Percentiles rank a stretch among this genome's conserved stretches.
phyloP scores from a whole-genome alignment of 2,329 filamentous ascomycete species.

The Chalaropsis thielavioides region DNA sequence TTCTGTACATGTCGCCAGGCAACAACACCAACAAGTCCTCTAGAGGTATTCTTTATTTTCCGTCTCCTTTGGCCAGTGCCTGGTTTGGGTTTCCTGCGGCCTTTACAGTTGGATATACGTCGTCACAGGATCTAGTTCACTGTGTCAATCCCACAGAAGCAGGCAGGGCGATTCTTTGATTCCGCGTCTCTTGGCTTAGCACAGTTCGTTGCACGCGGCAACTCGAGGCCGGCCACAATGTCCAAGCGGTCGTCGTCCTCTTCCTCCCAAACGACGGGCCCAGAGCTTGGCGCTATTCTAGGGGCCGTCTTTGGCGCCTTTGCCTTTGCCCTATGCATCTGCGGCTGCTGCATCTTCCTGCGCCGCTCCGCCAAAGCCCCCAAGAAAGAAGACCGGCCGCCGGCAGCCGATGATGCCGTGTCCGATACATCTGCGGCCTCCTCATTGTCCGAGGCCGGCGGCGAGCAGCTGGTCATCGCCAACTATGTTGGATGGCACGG shows the following conservation, averaged over 20 bases:
- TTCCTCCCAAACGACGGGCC: background rate
- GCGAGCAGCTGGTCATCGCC: background rate
- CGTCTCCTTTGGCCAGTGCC: too few relatives aligned
- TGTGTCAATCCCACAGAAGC: too few relatives aligned
- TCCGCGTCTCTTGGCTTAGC: background rate
- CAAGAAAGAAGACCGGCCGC: background rate
- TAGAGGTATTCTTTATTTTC: too few relatives aligned
- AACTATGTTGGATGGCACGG: background rate
- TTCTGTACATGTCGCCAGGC: too few relatives aligned
- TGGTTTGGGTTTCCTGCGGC: too few relatives aligned
- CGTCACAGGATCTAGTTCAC: too few relatives aligned
- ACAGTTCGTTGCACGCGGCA: background rate
- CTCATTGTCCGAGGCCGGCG: background rate
- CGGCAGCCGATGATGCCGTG: background rate
- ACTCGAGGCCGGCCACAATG: too few relatives aligned
- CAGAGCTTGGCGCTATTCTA: background rate
- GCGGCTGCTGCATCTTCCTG: background rate
- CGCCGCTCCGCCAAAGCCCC: background rate
- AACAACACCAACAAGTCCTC: too few relatives aligned
- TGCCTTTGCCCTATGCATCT: slow-evolving; percentile 1
- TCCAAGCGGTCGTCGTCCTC: background rate
- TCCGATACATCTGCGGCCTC: background rate
- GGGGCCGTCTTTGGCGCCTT: background rate
- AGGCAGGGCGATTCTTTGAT: background rate
- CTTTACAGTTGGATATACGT: too few relatives aligned